phyloP scores from a whole-genome alignment of 2,329 filamentous ascomycete genomes.

The Calonectria multiphialidica region DNA sequence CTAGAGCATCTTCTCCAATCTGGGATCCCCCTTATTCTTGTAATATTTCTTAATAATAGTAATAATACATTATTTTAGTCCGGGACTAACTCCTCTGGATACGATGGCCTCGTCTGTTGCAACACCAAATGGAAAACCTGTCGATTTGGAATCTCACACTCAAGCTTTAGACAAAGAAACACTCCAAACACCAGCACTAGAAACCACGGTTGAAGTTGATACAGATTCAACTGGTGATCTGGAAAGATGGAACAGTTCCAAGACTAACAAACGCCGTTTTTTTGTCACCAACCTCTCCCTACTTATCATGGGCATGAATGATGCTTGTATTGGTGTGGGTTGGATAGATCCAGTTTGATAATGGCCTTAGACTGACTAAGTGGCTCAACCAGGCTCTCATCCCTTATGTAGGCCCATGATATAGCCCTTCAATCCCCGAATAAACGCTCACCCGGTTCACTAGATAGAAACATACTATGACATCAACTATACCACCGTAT shows the following conservation, averaged over 20 bases:
- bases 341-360: not conserved
- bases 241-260: constrained; percentile 74
- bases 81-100: not conserved
- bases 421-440: not conserved
- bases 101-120: not conserved
- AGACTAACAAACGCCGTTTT: constrained; percentile 69
- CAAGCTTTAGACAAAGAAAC: not conserved
- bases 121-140: not conserved
- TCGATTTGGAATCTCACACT: not conserved
- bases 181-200: not conserved
- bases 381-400: constrained; percentile 56
- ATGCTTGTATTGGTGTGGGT: constrained; percentile 73
- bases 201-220: constrained; percentile 17
- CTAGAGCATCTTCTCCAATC: not conserved
- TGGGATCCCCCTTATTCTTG: not conserved
- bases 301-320: constrained; percentile 76
- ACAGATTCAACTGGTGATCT: constrained; percentile 26
- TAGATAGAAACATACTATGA: constrained; percentile 64
- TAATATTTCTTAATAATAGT: not conserved
- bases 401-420: constrained; percentile 54
- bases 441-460: not conserved
- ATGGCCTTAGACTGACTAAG: constrained; percentile 22
- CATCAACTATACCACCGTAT: constrained; percentile 72
- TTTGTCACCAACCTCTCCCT: constrained; percentile 72
- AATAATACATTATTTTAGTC: not conserved